Conservation (phyloP, 139 green algal species). For the Closterium sp. region DNA sequence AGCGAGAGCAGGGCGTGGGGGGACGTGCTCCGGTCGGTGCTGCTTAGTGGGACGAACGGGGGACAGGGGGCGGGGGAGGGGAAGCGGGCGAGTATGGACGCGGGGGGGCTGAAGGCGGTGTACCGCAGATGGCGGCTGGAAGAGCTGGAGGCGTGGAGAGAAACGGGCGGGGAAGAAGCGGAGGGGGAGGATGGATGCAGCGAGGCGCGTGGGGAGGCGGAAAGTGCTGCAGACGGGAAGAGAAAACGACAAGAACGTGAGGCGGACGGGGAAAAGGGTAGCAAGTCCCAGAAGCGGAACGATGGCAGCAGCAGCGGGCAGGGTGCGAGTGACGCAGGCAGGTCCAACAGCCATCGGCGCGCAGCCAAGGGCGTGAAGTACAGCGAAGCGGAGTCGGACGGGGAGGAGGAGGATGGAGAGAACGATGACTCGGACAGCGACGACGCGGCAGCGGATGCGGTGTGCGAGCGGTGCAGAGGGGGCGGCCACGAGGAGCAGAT, state of each 20-base stretch:
- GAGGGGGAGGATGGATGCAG: not conserved
- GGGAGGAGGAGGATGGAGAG: not conserved
- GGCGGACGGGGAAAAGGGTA: not conserved
- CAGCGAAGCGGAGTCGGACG: not conserved
- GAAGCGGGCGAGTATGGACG: not conserved
- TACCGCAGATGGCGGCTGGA: not conserved
- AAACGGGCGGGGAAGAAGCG: not conserved
- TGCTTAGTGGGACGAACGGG: not conserved
- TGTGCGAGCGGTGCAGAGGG: slow-evolving; percentile 34
- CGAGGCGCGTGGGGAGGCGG: not conserved
- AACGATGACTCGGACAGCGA: not conserved
- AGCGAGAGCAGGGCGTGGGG: slow-evolving; percentile 67
- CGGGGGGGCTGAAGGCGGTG: not conserved
- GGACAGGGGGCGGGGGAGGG: not conserved
- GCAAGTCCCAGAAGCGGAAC: not conserved
- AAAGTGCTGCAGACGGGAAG: not conserved
- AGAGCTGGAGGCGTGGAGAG: not conserved
- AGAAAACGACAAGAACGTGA: not conserved
- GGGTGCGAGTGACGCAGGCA: not conserved
- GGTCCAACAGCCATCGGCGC: not conserved
- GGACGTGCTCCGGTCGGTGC: slow-evolving; percentile 60
- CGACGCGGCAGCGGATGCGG: slow-evolving; percentile 1
- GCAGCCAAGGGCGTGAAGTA: slow-evolving; percentile 16
- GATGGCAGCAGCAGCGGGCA: not conserved
- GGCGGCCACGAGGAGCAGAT: slow-evolving; percentile 47